Evolutionary conservation across 306 rosid genomes (phyloP).

Genomic region (Prunus padus): DNA sequence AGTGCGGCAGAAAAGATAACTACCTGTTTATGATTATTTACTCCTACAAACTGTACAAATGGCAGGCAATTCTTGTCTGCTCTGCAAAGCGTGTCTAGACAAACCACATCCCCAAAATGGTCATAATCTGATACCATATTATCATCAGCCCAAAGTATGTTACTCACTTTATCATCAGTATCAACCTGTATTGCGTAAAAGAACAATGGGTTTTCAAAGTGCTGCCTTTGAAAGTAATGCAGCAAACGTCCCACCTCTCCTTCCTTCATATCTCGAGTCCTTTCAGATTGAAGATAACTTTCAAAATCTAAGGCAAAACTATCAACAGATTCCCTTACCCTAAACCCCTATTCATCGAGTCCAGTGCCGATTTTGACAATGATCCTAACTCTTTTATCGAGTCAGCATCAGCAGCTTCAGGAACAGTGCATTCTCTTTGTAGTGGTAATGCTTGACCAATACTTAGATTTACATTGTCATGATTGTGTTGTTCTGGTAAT

Average conservation of each 20-base stretch:
- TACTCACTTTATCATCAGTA: slow-evolving; percentile 59
- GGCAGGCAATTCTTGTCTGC: slow-evolving; percentile 44
- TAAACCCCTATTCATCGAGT: slow-evolving; percentile 29
- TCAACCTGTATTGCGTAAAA: slow-evolving; percentile 57
- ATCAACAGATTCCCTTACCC: slow-evolving; percentile 41
- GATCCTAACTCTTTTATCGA: slow-evolving; percentile 29
- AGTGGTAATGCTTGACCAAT: slow-evolving; percentile 26
- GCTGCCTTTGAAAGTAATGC: slow-evolving; percentile 69
- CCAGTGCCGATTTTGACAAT: slow-evolving; percentile 34
- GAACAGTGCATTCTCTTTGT: slow-evolving; percentile 35
- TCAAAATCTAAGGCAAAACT: slow-evolving; percentile 37
- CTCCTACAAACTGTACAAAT: slow-evolving; percentile 58
- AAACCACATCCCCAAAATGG: slow-evolving; percentile 58
- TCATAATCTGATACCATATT: slow-evolving; percentile 56
- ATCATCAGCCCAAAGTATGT: slow-evolving; percentile 68
- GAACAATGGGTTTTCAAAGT: slow-evolving; percentile 55
- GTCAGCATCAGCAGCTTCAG: slow-evolving; percentile 37
- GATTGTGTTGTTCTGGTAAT: slow-evolving; percentile 49
- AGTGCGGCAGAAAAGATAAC: slow-evolving; percentile 56
- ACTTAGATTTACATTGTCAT: slow-evolving; percentile 41
- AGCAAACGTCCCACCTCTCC: slow-evolving; percentile 57
- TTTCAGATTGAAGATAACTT: slow-evolving; percentile 45
- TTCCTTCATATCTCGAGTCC: slow-evolving; percentile 53
- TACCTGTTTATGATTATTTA: slow-evolving; percentile 58
- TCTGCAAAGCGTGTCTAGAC: slow-evolving; percentile 52